Evolutionary conservation across 2,329 filamentous ascomycete species (phyloP), one percentile per base, ranked within the genome.

Genomic region (Moelleriella libera): DNA sequence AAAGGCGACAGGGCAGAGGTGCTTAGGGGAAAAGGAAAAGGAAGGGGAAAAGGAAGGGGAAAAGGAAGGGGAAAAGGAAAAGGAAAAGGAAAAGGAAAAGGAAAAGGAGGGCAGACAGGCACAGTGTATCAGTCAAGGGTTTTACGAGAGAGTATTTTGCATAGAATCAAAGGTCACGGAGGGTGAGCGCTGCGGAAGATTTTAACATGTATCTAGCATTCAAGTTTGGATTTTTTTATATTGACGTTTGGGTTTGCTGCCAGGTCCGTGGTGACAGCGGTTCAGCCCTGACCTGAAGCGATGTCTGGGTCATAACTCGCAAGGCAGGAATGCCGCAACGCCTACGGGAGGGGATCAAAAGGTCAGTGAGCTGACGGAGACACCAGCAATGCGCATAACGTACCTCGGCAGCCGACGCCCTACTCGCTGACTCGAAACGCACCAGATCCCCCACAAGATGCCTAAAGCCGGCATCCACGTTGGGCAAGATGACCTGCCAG

Each of bases 401-500:
- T 48, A 65, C 68, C 58, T 67, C 52, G 12, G 70, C 67, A 44
- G 89, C 88, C 11, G 76, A 82, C 52, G 83, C 66, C 53, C 92
- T 76, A 40, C 70, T 63, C 10, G 73, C 83, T 60, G 50, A 51
- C 39, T 94, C 81, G 64, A 84, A 98, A 43, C 71, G 70, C 10
- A 98, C 74, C 52, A 95, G 63, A 5, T 67, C 69, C 40, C 69
- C 71, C 8, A 94, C 78, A 34, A 96, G 65, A 51, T 84, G 75
- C 49, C 76, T 72, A 30, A 80, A 83, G 11, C 68, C 66, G 0
- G 69, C 63, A 30, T 78, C 73, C 0, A 79, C 73, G 5, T 69
- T 71, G 0, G 78, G 78, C 41, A 97, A 65, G 14, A 96, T 69
- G 1, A 76, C 74, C 1, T 78, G 70, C 88, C 89, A 96, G 0